Conservation (phyloP, 345 rosid genomes). For the Iberis pinnata region DNA sequence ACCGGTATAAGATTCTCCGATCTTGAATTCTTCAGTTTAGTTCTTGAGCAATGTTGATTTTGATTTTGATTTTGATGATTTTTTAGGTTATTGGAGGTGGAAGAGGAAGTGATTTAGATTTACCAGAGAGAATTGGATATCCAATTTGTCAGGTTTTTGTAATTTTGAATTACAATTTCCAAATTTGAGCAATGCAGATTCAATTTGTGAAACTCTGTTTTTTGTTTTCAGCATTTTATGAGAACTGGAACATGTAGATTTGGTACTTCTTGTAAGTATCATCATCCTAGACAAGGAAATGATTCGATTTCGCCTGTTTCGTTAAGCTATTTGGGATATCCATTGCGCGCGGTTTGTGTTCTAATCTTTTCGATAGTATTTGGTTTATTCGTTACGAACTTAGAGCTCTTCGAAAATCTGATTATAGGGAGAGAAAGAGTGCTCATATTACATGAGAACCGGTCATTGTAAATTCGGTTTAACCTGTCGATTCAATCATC, state of each 20-base stretch:
- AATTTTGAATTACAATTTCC: too few species aligned
- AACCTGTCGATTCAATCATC: slow-evolving; percentile 92
- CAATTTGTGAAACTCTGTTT: neutral
- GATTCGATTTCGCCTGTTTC: slow-evolving; percentile 51
- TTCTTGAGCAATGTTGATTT: neutral
- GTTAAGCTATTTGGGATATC: slow-evolving; percentile 68
- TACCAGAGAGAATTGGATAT: slow-evolving; percentile 74
- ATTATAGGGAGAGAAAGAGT: slow-evolving; percentile 86
- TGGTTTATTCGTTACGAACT: neutral
- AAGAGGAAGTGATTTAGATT: slow-evolving; percentile 52
- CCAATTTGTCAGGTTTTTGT: slow-evolving; percentile 81
- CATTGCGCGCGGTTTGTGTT: slow-evolving; percentile 77
- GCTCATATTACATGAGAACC: slow-evolving; percentile 82
- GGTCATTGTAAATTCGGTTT: slow-evolving; percentile 89
- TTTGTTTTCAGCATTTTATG: slow-evolving; percentile 58
- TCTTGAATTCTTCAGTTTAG: neutral
- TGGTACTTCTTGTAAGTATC: slow-evolving; percentile 90
- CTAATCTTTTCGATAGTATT: neutral
- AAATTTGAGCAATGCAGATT: slow-evolving; percentile 17
- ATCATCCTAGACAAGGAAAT: slow-evolving; percentile 80
- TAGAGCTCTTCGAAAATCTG: neutral
- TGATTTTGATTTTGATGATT: slow-evolving; percentile 2
- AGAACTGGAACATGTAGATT: slow-evolving; percentile 90
- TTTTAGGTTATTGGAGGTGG: slow-evolving; percentile 59
- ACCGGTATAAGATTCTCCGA: slow-evolving; percentile 43